Percentiles rank a stretch among this genome's conserved stretches.
phyloP scores from a whole-genome alignment of 805 yeast species.

The Hanseniaspora clermontiae region DNA sequence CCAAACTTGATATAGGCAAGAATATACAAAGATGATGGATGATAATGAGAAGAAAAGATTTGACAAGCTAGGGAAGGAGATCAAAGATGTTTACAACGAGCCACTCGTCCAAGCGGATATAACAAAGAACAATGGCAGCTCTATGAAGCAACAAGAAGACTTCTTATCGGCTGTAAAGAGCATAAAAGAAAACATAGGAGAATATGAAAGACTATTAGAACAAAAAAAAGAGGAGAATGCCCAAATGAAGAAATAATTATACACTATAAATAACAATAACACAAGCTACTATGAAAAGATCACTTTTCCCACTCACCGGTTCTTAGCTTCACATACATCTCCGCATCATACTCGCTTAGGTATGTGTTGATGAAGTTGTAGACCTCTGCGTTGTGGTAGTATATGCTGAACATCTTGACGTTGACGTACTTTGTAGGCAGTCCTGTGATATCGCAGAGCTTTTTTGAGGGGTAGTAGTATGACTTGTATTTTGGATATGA shows the following conservation, averaged over 20 bases:
- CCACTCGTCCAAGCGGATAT: background rate
- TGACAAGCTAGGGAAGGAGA: background rate
- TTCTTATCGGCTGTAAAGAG: background rate
- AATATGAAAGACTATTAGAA: background rate
- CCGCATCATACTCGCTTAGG: constrained; percentile 11
- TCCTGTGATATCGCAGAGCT: constrained; percentile 91
- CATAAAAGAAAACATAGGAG: background rate
- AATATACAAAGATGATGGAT: background rate
- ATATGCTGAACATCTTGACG: background rate
- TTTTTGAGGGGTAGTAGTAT: constrained; percentile 45
- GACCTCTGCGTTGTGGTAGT: constrained; percentile 11
- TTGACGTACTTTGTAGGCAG: constrained; percentile 41
- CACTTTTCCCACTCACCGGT: constrained; percentile 7
- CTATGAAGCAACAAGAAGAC: background rate
- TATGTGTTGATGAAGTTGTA: constrained; percentile 6
- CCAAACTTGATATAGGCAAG: too few species aligned
- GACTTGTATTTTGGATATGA: constrained; percentile 25
- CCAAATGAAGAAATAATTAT: background rate
- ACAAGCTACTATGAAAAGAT: too few species aligned
- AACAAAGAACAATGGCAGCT: background rate
- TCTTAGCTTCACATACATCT: constrained; percentile 8
- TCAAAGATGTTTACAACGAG: background rate
- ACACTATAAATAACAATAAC: too few species aligned
- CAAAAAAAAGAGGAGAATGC: background rate
- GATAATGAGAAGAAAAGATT: background rate